Conservation (phyloP, 345 rosid species). For the Dipteronia dyeriana region DNA sequence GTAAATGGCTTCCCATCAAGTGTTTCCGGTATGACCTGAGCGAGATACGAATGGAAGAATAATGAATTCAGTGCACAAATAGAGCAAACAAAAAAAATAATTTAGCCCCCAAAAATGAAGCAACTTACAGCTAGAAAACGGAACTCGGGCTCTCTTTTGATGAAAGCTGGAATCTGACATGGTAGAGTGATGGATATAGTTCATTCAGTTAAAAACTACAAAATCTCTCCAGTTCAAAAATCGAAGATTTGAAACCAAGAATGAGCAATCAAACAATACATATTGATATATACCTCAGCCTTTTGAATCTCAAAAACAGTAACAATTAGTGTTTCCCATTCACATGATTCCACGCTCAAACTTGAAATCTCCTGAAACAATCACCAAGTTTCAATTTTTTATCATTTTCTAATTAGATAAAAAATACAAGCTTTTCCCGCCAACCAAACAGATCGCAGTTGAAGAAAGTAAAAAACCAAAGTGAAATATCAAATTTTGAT, state of each 20-base stretch:
- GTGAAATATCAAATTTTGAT: too few species aligned
- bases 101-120: conserved; percentile 10
- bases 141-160: conserved; percentile 80
- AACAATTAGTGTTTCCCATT: conserved; percentile 68
- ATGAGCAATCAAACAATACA: neutral
- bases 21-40: conserved; percentile 69
- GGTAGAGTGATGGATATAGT: conserved; percentile 5
- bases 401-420: neutral
- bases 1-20: conserved; percentile 66
- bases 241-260: neutral
- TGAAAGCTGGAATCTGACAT: conserved; percentile 81
- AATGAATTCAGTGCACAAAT: neutral
- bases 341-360: conserved; percentile 81
- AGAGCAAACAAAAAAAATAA: neutral
- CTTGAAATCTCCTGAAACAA: conserved; percentile 80
- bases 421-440: too few species aligned
- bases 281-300: conserved; percentile 53
- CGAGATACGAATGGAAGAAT: conserved; percentile 4
- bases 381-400: conserved; percentile 3
- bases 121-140: conserved; percentile 83
- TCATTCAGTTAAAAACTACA: neutral
- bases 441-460: too few species aligned
- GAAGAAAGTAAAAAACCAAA: too few species aligned
- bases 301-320: conserved; percentile 80
- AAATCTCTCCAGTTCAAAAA: neutral